Conservation (phyloP, 1,284 basidiomycete species). For the Cerrena zonata region DNA sequence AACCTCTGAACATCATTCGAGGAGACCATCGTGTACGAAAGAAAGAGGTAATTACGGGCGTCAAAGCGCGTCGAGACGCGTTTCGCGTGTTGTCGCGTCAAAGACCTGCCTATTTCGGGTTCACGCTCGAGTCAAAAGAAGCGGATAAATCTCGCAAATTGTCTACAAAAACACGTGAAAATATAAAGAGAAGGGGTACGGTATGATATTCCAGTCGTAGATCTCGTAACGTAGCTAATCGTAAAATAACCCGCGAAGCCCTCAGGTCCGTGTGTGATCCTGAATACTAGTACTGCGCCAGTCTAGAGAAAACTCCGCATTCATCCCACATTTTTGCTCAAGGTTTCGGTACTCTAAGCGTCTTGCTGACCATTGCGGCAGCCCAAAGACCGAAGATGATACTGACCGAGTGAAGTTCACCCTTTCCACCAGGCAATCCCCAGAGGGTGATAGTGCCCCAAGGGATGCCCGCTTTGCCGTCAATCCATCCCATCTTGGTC, state of each 20-base stretch:
- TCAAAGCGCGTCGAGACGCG: constrained; percentile 9
- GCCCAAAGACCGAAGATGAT: constrained; percentile 78
- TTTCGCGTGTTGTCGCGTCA: constrained; percentile 12
- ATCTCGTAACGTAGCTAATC: not conserved
- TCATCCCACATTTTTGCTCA: not conserved
- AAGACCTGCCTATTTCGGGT: constrained; percentile 3
- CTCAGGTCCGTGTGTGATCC: not conserved
- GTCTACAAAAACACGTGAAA: not conserved
- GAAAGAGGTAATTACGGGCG: not conserved
- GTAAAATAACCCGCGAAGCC: not conserved
- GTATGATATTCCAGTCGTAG: not conserved
- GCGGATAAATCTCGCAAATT: not conserved
- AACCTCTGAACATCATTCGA: constrained; percentile 62
- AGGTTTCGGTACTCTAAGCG: constrained; percentile 73
- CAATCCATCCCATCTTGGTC: constrained; percentile 79
- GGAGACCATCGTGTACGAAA: constrained; percentile 35
- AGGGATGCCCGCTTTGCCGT: constrained; percentile 70
- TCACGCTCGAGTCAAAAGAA: not conserved
- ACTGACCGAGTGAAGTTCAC: constrained; percentile 76
- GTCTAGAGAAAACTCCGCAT: not conserved
- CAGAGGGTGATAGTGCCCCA: constrained; percentile 68
- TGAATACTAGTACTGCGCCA: too few relatives aligned
- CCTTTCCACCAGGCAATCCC: constrained; percentile 65
- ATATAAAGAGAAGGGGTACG: not conserved
- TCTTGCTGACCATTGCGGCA: constrained; percentile 93